Percentiles rank a stretch among this genome's conserved stretches.
Conservation (phyloP, 176 grass and related monocot species). For the Avena eriantha region DNA sequence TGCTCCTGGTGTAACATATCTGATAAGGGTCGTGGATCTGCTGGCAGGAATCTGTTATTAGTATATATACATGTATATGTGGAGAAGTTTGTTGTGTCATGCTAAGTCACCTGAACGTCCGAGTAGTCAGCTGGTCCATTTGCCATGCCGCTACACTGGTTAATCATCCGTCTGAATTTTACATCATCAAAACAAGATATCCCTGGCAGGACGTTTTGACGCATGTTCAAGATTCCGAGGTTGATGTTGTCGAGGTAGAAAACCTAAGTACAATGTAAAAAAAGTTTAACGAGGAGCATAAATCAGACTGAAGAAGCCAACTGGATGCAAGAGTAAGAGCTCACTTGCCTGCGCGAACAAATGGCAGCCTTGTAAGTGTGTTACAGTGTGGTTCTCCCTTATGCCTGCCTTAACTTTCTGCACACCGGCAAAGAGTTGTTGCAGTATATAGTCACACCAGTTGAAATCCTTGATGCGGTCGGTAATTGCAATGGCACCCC, state of each 20-base stretch:
- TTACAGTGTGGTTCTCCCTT: neutral
- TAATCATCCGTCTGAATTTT: too few species aligned
- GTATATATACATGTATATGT: too few species aligned
- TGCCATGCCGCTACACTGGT: too few species aligned
- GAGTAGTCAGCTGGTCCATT: too few species aligned
- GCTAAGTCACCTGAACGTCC: too few species aligned
- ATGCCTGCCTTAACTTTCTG: neutral
- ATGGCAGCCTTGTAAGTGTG: neutral
- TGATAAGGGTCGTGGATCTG: too few species aligned
- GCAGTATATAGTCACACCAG: neutral
- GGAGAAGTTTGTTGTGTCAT: too few species aligned
- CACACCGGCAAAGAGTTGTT: neutral
- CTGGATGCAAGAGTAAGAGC: too few species aligned
- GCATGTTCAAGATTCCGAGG: neutral
- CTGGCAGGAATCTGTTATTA: too few species aligned
- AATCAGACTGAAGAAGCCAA: too few species aligned
- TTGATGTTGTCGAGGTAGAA: neutral
- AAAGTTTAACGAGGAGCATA: too few species aligned
- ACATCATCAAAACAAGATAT: neutral
- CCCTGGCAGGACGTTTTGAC: neutral
- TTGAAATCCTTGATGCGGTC: neutral
- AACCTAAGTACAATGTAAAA: neutral
- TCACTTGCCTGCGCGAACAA: neutral
- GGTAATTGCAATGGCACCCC: neutral
- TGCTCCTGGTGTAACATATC: too few species aligned